Evolutionary conservation across 1,139 yeast species (phyloP), one percentile per base, ranked within the genome.

Genomic region (Casaregolazyma suthepensis): DNA sequence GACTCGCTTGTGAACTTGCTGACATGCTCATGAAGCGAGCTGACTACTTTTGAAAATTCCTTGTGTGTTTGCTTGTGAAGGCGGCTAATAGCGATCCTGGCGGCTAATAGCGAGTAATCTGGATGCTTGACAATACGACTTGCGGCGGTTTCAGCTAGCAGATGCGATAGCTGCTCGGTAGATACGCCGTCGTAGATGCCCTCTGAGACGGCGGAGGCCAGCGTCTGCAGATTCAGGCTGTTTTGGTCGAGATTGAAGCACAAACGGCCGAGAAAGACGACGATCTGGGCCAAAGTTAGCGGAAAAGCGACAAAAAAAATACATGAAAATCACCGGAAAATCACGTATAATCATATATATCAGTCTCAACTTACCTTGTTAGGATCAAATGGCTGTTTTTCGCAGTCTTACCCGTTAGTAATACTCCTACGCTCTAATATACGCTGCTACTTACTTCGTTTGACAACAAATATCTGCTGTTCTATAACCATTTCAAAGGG

Each of bases 71-170:
- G 85, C 67, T 83, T 85, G 72, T 87, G 95, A 62, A 89, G 76
- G 64, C 82, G 80, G 29, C 88, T 79, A 48, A 87, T 82, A 37
- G 91, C 89, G 52, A 90, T 78, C 71, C 96, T 79, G 15, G 96
- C 96, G 26, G 96, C 96, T 61, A 90, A 75, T 23, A 79, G 77
- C 31, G 96, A 89, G 65, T 87, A 87, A 70, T 89, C 96, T 10
- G 96, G 96, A 68, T 90, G 96, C 53, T 83, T 78, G 13, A 96
- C 88, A 53, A 95, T 83, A 89, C 88, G 82, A 60, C 85, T 82
- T 26, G 96, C 96, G 51, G 94, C 87, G 31, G 93, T 85, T 70
- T 90, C 96, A 18, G 96, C 91, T 45, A 91, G 87, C 19, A 90
- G 78, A 66, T 85, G 83, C 59, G 83, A 85, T 58, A 87, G 73